Evolutionary conservation across 2,329 filamentous ascomycete genomes (phyloP), one percentile per base, ranked within the genome.

Genomic region (Colletotrichum euphorbiae): DNA sequence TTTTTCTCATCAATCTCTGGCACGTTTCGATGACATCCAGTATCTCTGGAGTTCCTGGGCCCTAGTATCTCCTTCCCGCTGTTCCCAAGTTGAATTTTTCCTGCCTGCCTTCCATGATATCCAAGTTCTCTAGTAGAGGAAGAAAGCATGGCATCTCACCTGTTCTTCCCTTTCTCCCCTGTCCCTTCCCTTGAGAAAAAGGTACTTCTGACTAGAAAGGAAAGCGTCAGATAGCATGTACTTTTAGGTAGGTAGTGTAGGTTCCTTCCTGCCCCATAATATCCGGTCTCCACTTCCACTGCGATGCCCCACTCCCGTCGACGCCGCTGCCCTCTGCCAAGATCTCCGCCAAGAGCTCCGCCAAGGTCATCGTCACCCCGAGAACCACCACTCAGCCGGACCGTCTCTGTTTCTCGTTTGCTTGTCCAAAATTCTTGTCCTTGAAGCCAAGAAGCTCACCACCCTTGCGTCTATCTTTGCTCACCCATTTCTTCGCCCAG

Each of bases 301-400:
- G 31, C 42, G n/a, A 15, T 15, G 54, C 54, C 62, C 66, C 66
- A 60, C 61, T 60, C 42, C 66, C 62, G 66, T 66, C 48, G 13
- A 57, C 64, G 65, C 60, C 65, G 65, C 65, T 54, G 42, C 65
- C 59, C 51, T 67, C 65, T 54, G 65, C 65, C 65, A 68, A 68
- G 65, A 64, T 31, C 33, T 65, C 65, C 61, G 65, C 65, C 65
- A 68, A 68, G 65, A 64, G 40, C 33, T 65, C 61, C 65, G 66
- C 66, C 61, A 69, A 69, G 66, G 66, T 66, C 61, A 66, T 59
- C 61, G 55, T 69, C 66, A 69, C 66, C 66, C 66, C 61, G 61
- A 56, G 61, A 64, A 69, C 61, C 60, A 69, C 66, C 48, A 60
- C 61, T 46, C 28, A 60, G 28, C 61, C 66, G 66, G 62, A 54